Evolutionary conservation across 345 rosid species (phyloP).

Genomic region (Stellera chamaejasme): DNA sequence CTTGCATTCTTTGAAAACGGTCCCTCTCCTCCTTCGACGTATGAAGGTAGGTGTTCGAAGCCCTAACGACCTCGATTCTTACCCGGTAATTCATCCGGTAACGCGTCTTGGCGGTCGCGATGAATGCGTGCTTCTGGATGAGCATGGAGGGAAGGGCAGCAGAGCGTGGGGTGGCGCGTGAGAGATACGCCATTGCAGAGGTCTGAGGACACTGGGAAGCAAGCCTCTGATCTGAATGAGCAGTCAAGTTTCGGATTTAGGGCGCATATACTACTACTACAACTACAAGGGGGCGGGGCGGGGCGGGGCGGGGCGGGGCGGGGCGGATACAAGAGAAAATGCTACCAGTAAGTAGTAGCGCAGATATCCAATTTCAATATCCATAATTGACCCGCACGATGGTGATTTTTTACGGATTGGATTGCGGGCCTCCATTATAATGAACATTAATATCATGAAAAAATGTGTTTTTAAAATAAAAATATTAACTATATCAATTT

Average conservation of each 20-base stretch:
- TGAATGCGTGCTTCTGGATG: neutral
- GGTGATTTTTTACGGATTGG: too few species aligned
- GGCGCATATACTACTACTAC: slow-evolving; percentile 5
- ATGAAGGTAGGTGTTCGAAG: slow-evolving; percentile 50
- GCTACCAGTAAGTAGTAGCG: too few species aligned
- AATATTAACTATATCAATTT: too few species aligned
- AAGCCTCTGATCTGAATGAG: neutral
- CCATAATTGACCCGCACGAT: too few species aligned
- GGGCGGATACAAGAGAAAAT: too few species aligned
- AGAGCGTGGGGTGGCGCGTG: slow-evolving; percentile 28
- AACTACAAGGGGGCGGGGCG: too few species aligned
- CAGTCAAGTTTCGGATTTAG: slow-evolving; percentile 14
- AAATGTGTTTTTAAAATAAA: too few species aligned
- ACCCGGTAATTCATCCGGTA: slow-evolving; percentile 8
- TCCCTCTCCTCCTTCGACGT: slow-evolving; percentile 93
- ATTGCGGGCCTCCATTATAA: too few species aligned
- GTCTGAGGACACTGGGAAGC: neutral
- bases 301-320: too few species aligned
- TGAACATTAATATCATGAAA: too few species aligned
- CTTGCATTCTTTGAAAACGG: slow-evolving; percentile 72
- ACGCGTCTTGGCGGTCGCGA: slow-evolving; percentile 6
- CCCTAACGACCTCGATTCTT: slow-evolving; percentile 25
- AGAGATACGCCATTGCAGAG: slow-evolving; percentile 30
- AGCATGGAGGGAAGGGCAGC: slow-evolving; percentile 12
- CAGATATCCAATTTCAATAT: too few species aligned